A percentile compares a stretch with the other conserved stretches of the same genome.
phyloP scores from a whole-genome alignment of 768 basidiomycete genomes.

The Cyathus striatus region DNA sequence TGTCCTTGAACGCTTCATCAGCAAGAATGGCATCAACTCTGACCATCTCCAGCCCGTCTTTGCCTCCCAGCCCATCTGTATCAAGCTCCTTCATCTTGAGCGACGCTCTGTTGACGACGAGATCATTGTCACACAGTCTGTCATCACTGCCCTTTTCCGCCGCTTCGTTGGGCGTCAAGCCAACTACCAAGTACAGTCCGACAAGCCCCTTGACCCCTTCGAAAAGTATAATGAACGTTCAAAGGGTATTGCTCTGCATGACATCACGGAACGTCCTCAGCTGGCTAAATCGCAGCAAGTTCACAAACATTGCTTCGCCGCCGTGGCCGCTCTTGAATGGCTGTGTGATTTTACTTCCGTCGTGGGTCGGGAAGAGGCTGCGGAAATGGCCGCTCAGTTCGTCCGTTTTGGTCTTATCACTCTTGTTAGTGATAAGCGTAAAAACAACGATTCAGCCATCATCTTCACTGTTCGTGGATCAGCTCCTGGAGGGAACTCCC shows the following conservation, averaged over 20 bases:
- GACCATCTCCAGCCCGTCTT: slow-evolving; percentile 91
- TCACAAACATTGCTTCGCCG: slow-evolving; percentile 77
- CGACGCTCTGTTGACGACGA: slow-evolving; percentile 91
- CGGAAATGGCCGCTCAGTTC: slow-evolving; percentile 97
- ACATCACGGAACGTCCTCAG: slow-evolving; percentile 63
- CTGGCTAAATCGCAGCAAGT: slow-evolving; percentile 43
- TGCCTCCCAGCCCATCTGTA: slow-evolving; percentile 88
- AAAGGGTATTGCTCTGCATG: slow-evolving; percentile 67
- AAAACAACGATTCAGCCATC: slow-evolving; percentile 88
- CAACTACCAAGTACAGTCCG: slow-evolving; percentile 59
- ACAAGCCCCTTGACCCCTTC: slow-evolving; percentile 52
- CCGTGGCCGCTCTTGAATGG: slow-evolving; percentile 91
- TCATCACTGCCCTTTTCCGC: slow-evolving; percentile 92
- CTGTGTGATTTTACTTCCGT: slow-evolving; percentile 96
- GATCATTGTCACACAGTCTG: slow-evolving; percentile 91
- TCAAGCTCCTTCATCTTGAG: slow-evolving; percentile 96
- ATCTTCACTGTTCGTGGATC: slow-evolving; percentile 89
- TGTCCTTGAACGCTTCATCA: slow-evolving; percentile 98
- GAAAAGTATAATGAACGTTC: slow-evolving; percentile 76
- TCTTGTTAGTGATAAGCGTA: slow-evolving; percentile 87
- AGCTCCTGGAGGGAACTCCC: slow-evolving; percentile 68
- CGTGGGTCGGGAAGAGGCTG: slow-evolving; percentile 92
- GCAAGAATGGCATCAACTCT: slow-evolving; percentile 96
- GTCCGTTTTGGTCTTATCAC: slow-evolving; percentile 89
- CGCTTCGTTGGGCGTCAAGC: slow-evolving; percentile 89